Conservation (phyloP, 2,329 filamentous ascomycete genomes). For the Xylogone sp. region DNA sequence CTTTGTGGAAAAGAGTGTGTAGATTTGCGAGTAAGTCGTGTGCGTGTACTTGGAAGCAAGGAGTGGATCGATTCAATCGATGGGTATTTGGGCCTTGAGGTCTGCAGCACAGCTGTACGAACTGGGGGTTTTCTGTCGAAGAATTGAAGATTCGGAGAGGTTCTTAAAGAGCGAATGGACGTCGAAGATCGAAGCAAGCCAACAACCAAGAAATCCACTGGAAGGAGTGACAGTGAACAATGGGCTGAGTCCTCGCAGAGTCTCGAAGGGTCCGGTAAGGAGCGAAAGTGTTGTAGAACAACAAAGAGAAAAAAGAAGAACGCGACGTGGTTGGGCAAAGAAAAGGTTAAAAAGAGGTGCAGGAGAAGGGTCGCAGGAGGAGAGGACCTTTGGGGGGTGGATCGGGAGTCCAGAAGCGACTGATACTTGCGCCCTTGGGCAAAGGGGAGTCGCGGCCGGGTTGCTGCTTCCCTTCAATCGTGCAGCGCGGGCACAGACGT, state of each 20-base stretch:
- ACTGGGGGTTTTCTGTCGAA: conserved; percentile 19
- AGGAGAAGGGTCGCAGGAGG: too few species aligned
- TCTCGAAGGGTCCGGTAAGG: conserved; percentile 7
- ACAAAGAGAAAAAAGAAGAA: conserved; percentile 6
- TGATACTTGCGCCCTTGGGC: too few species aligned
- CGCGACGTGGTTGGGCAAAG: conserved; percentile 6
- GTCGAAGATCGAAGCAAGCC: not conserved
- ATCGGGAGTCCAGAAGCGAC: too few species aligned
- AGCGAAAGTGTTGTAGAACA: conserved; percentile 16
- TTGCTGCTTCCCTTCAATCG: too few species aligned
- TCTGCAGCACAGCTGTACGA: conserved; percentile 28
- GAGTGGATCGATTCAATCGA: conserved; percentile 9
- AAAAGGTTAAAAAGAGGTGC: conserved; percentile 1
- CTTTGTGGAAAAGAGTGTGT: too few species aligned
- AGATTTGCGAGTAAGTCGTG: conserved; percentile 17
- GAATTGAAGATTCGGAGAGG: conserved; percentile 7
- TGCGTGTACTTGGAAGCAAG: conserved; percentile 9
- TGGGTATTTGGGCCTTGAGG: conserved; percentile 6
- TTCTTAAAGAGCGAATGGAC: not conserved
- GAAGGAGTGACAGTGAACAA: conserved; percentile 6
- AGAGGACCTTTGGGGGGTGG: too few species aligned
- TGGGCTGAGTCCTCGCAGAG: conserved; percentile 3
- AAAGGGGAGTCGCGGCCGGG: too few species aligned
- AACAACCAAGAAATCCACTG: not conserved
- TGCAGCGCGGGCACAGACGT: too few species aligned